A percentile compares a stretch with the other conserved stretches of the same genome.
Evolutionary conservation across 2,329 filamentous ascomycete species (phyloP).

Genomic region (Trichoderma sp.): DNA sequence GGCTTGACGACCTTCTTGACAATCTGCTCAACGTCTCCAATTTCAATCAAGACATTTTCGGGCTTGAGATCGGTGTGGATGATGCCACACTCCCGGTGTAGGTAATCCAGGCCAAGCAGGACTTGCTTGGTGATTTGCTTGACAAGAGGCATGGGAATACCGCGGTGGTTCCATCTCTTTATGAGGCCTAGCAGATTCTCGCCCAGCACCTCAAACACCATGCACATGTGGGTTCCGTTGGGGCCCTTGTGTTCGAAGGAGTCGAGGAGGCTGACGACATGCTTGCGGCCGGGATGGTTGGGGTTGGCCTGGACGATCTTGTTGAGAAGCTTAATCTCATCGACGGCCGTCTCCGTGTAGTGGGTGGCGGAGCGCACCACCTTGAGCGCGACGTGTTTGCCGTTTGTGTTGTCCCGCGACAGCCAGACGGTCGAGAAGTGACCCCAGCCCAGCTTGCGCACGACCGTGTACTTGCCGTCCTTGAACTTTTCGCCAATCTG

Average conservation of each 20-base stretch:
- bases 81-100: slow-evolving; percentile 97
- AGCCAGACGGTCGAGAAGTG: slow-evolving; percentile 98
- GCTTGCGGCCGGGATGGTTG: slow-evolving; percentile 86
- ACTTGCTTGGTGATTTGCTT: slow-evolving; percentile 99
- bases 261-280: slow-evolving; percentile 93
- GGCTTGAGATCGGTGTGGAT: slow-evolving; percentile 98
- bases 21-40: slow-evolving; percentile 97
- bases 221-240: slow-evolving; percentile 94
- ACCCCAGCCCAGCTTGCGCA: slow-evolving; percentile 96
- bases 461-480: slow-evolving; percentile 91
- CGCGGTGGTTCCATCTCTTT: slow-evolving; percentile 97
- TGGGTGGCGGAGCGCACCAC: slow-evolving; percentile 96
- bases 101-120: slow-evolving; percentile 88
- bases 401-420: slow-evolving; percentile 76
- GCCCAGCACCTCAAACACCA: slow-evolving; percentile 97
- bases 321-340: slow-evolving; percentile 97
- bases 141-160: slow-evolving; percentile 92
- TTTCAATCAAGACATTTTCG: slow-evolving; percentile 97
- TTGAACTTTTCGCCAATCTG: slow-evolving; percentile 95
- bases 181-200: slow-evolving; percentile 94
- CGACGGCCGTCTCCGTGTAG: slow-evolving; percentile 97
- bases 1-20: slow-evolving; percentile 94
- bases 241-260: slow-evolving; percentile 98
- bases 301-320: slow-evolving; percentile 96
- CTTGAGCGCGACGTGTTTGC: slow-evolving; percentile 95